These are phyloP conservation scores for Yarrowia sp. DNA, from an alignment of 805 yeast species.

Conservation along the genomic window DNA sequence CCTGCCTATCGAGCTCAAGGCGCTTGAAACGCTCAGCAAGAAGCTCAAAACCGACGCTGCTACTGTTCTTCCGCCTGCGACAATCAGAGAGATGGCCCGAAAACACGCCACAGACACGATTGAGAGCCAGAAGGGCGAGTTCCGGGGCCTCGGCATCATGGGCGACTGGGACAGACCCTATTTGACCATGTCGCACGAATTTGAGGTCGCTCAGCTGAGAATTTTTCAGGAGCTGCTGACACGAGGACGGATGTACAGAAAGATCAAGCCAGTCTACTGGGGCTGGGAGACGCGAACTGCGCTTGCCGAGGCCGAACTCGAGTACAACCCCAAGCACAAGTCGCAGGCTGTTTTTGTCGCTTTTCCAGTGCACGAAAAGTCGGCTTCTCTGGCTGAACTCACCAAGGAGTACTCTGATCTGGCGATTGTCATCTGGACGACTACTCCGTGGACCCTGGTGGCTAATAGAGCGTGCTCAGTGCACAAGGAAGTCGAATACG, in stretches of 20 bases:
- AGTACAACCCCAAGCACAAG: slow-evolving; percentile 75
- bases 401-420: slow-evolving; percentile 3
- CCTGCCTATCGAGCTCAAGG: slow-evolving; percentile 89
- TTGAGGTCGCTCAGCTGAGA: slow-evolving; percentile 70
- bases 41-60: slow-evolving; percentile 41
- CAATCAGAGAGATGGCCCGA: slow-evolving; percentile 63
- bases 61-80: slow-evolving; percentile 45
- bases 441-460: slow-evolving; percentile 96
- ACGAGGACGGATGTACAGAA: slow-evolving; percentile 70
- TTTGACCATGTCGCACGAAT: slow-evolving; percentile 65
- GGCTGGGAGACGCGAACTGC: slow-evolving; percentile 93
- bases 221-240: slow-evolving; percentile 66
- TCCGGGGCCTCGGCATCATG: slow-evolving; percentile 72
- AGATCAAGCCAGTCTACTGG: slow-evolving; percentile 96
- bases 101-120: slow-evolving; percentile 69
- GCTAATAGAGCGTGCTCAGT: slow-evolving; percentile 82
- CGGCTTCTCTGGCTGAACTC: not conserved
- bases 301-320: slow-evolving; percentile 93
- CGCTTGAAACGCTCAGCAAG: slow-evolving; percentile 50
- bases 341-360: slow-evolving; percentile 48
- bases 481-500: slow-evolving; percentile 58
- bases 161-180: slow-evolving; percentile 77
- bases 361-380: slow-evolving; percentile 14
- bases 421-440: slow-evolving; percentile 74
- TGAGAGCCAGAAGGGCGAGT: slow-evolving; percentile 58